Percentiles rank a stretch among this genome's conserved stretches.
Evolutionary conservation across 2,329 filamentous ascomycete species (phyloP).

Genomic region (Diaporthe sp.): DNA sequence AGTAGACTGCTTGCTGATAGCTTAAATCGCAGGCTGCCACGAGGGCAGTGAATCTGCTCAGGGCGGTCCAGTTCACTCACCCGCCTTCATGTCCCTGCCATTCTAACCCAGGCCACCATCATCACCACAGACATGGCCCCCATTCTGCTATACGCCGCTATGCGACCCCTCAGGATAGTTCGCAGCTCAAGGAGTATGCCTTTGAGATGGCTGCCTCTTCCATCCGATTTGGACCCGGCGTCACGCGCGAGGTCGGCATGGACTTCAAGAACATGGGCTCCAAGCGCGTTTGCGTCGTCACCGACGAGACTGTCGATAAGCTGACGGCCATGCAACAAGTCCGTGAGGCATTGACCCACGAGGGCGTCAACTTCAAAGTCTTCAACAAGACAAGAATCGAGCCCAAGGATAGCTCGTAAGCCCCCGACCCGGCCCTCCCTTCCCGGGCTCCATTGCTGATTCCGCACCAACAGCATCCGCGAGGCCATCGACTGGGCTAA

Average conservation of each 20-base stretch:
- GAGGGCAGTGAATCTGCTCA: constrained; percentile 78
- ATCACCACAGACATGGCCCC: constrained; percentile 63
- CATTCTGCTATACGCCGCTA: constrained; percentile 55
- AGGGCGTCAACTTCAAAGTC: constrained; percentile 84
- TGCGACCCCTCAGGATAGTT: constrained; percentile 80
- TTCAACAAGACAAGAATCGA: constrained; percentile 86
- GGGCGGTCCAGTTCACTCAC: constrained; percentile 91
- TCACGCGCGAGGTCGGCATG: constrained; percentile 97
- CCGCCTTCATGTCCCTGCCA: constrained; percentile 93
- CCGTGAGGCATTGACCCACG: constrained; percentile 79
- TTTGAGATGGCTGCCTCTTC: constrained; percentile 98
- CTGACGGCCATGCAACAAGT: constrained; percentile 92
- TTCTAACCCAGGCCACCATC: constrained; percentile 84
- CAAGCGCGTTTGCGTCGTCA: constrained; percentile 90
- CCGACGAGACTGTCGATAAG: constrained; percentile 83
- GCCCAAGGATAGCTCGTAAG: constrained; percentile 92
- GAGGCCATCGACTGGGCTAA: constrained; percentile 91
- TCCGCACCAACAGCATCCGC: constrained; percentile 31
- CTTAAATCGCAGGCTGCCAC: constrained; percentile 60
- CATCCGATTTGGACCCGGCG: constrained; percentile 93
- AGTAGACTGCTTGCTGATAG: neutral
- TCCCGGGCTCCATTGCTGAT: constrained; percentile 6
- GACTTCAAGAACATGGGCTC: constrained; percentile 92
- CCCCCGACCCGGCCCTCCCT: constrained; percentile 38
- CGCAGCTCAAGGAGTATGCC: constrained; percentile 90